Base-by-base conservation (phyloP, 495 filamentous ascomycete species). In the Jackrogersella minutella region DNA sequence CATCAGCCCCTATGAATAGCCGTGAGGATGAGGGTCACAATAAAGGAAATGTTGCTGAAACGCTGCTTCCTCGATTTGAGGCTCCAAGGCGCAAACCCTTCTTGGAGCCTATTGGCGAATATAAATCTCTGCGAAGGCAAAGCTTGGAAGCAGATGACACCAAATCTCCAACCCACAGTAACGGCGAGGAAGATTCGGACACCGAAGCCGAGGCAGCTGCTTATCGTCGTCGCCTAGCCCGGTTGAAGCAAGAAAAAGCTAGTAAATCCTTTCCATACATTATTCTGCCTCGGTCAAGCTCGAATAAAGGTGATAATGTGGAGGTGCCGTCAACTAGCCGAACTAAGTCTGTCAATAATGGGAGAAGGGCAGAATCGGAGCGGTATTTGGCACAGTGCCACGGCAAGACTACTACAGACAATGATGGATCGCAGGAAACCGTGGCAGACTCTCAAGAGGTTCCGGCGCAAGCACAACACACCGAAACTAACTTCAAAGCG, bases 271-370 rank as follows among this genome's bases (percentile, higher is more conserved):
- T 82, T 8, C 73, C 68, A 1, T 62, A 68, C 21, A 78, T 82
- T 22, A 77, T 64, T 56, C 53, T 82, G n/a, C 58, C 72, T 13
- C 73, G 59, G n/a, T 55, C 70, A n/a, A 57, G 26, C 46, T 16
- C 37, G 7, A 67, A 70, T 21, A 60, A 70, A 24, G 67, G 51
- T 14, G 44, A 72, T 5, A 69, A 71, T 33, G 66, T 78, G 13
- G 79, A 79, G 43, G 75, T 81, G 0, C 78, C 80, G 17, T 76
- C 77, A 3, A 79, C 77, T 3, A 79, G 64, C 21, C 72, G 72
- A 17, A 68, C 69, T 40, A 72, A 62, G 52, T 19, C 41, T 13
- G 17, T 66, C 4, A 73, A 52, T 19, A 9, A 22, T 10, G 33
- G 41, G 14, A 49, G 31, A 16, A 53, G 9, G 34, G 67, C 39